Percentiles rank a stretch among this genome's conserved stretches.
Conservation (phyloP, 495 filamentous ascomycete species). For the Penicillium roqueforti region DNA sequence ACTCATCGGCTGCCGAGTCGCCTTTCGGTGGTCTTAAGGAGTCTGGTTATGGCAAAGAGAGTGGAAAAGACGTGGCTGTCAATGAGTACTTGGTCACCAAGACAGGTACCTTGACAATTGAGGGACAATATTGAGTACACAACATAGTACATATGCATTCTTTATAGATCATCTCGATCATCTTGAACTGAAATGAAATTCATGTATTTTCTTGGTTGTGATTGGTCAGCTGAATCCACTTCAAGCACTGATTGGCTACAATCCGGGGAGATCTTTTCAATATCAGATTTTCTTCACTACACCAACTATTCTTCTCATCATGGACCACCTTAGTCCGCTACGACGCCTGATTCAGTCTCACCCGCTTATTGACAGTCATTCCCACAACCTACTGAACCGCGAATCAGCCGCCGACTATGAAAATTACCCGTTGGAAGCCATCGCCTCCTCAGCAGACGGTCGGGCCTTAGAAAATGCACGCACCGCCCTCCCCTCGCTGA, state of each 20-base stretch:
- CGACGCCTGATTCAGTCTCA: conserved; percentile 54
- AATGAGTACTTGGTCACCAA: conserved; percentile 69
- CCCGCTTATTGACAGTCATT: conserved; percentile 86
- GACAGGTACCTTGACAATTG: conserved; percentile 62
- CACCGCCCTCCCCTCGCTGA: conserved; percentile 62
- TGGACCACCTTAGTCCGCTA: conserved; percentile 35
- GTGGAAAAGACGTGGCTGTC: conserved; percentile 67
- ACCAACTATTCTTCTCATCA: conserved; percentile 11
- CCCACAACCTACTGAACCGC: conserved; percentile 65
- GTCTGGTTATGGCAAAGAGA: conserved; percentile 72
- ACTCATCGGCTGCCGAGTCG: conserved; percentile 62
- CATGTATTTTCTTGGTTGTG: background rate
- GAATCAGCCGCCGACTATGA: conserved; percentile 30
- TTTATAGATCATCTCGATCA: background rate
- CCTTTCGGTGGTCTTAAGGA: conserved; percentile 78
- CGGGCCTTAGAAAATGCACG: conserved; percentile 56
- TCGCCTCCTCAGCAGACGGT: conserved; percentile 72
- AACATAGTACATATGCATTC: background rate
- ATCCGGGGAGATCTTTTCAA: background rate
- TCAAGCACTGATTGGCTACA: background rate
- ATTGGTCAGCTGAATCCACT: background rate
- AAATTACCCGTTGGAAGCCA: conserved; percentile 48
- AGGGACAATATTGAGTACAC: conserved; percentile 48
- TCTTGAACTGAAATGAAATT: background rate
- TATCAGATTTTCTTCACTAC: background rate